Conservation (phyloP, 2,329 filamentous ascomycete species). For the Byssothecium circinans region DNA sequence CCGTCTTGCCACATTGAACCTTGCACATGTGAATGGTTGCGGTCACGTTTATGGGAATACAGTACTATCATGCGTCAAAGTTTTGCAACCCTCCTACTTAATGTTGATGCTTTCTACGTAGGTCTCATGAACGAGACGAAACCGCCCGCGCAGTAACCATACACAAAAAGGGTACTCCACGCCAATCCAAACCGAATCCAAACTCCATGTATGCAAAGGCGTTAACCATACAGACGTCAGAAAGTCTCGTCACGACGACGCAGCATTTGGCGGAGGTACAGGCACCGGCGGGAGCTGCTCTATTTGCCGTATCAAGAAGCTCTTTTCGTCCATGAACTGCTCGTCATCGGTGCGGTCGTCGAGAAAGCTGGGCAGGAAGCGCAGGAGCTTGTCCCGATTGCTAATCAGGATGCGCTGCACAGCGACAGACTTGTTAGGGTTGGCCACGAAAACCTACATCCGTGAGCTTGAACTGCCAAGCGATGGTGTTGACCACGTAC, state of each 20-base stretch:
- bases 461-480: slow-evolving; percentile 13
- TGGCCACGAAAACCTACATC: slow-evolving; percentile 85
- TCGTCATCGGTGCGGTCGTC: slow-evolving; percentile 96
- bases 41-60: too few relatives aligned
- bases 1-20: too few relatives aligned
- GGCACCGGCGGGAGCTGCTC: slow-evolving; percentile 48
- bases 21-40: too few relatives aligned
- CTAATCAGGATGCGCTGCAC: slow-evolving; percentile 95
- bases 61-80: too few relatives aligned
- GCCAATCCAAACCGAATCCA: slow-evolving; percentile 3
- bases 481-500: slow-evolving; percentile 36
- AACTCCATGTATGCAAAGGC: slow-evolving; percentile 12
- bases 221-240: not conserved
- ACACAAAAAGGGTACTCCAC: slow-evolving; percentile 1
- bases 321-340: slow-evolving; percentile 97
- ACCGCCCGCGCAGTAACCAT: not conserved
- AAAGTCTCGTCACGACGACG: not conserved
- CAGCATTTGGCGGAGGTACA: slow-evolving; percentile 23
- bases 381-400: slow-evolving; percentile 88
- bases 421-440: slow-evolving; percentile 95
- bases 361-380: slow-evolving; percentile 87
- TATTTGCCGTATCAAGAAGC: slow-evolving; percentile 96
- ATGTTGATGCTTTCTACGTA: too few relatives aligned
- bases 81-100: too few relatives aligned
- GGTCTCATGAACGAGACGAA: too few relatives aligned